A percentile compares a stretch with the other conserved stretches of the same genome.
phyloP scores from a whole-genome alignment of 805 yeast species.

The Starmerella sirachaensis region DNA sequence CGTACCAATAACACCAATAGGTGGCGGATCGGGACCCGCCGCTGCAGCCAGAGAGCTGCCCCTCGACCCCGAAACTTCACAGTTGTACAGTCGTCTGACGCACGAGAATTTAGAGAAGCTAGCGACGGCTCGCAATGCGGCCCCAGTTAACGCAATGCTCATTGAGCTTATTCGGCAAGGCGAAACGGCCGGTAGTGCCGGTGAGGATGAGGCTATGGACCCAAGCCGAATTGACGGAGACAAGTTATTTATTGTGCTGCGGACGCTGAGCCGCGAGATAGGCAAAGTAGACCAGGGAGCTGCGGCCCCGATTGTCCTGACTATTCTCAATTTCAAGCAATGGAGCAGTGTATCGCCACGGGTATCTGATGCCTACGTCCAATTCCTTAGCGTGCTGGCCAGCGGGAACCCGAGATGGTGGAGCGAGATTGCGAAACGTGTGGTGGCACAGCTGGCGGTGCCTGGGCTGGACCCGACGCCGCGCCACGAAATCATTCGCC shows the following conservation, averaged over 20 bases:
- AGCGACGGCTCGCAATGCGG: background rate
- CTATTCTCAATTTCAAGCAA: slow-evolving; percentile 43
- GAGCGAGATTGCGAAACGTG: slow-evolving; percentile 59
- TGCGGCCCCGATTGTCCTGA: slow-evolving; percentile 42
- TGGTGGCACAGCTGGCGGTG: slow-evolving; percentile 50
- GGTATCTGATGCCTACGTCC: slow-evolving; percentile 47
- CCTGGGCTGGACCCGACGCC: slow-evolving; percentile 24
- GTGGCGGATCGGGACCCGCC: slow-evolving; percentile 4
- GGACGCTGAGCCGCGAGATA: slow-evolving; percentile 49
- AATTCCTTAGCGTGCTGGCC: slow-evolving; percentile 64
- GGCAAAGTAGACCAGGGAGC: slow-evolving; percentile 45
- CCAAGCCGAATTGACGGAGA: slow-evolving; percentile 16
- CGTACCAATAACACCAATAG: slow-evolving; percentile 8
- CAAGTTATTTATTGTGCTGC: slow-evolving; percentile 46
- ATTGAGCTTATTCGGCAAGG: background rate
- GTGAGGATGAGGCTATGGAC: slow-evolving; percentile 1
- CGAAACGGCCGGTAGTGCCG: background rate
- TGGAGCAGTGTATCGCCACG: slow-evolving; percentile 44
- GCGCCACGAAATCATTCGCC: slow-evolving; percentile 55
- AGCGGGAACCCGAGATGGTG: slow-evolving; percentile 86
- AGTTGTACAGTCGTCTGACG: slow-evolving; percentile 9
- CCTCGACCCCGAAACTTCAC: slow-evolving; percentile 2
- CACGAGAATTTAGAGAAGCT: slow-evolving; percentile 10
- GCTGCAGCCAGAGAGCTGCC: background rate
- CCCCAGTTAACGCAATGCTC: slow-evolving; percentile 3